These are phyloP conservation scores for Suillus discolor DNA, from an alignment of 768 basidiomycete genomes.

Conservation along the genomic window DNA sequence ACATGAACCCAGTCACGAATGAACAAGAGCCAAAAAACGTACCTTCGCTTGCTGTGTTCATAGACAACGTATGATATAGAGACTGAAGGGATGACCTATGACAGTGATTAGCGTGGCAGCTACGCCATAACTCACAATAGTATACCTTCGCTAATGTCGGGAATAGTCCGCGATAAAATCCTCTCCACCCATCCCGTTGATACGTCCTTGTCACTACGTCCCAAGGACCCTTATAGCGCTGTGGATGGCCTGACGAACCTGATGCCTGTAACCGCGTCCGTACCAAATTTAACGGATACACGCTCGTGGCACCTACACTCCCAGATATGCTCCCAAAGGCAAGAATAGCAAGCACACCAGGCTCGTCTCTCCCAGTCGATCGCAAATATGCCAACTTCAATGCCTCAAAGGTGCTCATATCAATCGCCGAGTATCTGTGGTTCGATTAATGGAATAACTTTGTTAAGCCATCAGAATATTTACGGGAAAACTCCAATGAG, in stretches of 20 bases:
- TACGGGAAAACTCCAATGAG: conserved; percentile 96
- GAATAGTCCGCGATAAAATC: conserved; percentile 90
- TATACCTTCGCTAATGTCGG: conserved; percentile 90
- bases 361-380: conserved; percentile 87
- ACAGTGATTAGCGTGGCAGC: conserved; percentile 12
- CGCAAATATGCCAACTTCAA: conserved; percentile 88
- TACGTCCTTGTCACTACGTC: conserved; percentile 86
- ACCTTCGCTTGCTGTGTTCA: conserved; percentile 84
- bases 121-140: conserved; percentile 3
- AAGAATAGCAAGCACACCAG: conserved; percentile 82
- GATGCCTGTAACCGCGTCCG: conserved; percentile 96
- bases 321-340: conserved; percentile 94
- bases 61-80: conserved; percentile 97
- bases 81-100: conserved; percentile 90
- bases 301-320: conserved; percentile 89
- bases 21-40: conserved; percentile 24
- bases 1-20: conserved; percentile 11
- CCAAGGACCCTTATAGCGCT: conserved; percentile 83
- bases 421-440: conserved; percentile 85
- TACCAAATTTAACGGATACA: conserved; percentile 91
- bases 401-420: conserved; percentile 97
- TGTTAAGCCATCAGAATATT: conserved; percentile 27
- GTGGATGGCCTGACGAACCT: conserved; percentile 93
- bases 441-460: conserved; percentile 9
- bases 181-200: conserved; percentile 86